Conservation (phyloP, 306 rosid species). For the Cucumis sativus region Cucumber_9930_V3 NC_026656.2:14182001-14182500, state of each 20-base stretch:
- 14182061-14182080: neutral
- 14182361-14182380: conserved; percentile 83
- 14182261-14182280: neutral
- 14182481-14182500: conserved; percentile 82
- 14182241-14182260: neutral
- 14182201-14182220: neutral
- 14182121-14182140: neutral
- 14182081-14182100: neutral
- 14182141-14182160: conserved; percentile 5
- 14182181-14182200: neutral
- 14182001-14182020: neutral
- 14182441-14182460: conserved; percentile 34
- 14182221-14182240: neutral
- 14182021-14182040: neutral
- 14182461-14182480: conserved; percentile 85
- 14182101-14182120: neutral
- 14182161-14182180: neutral
- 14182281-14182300: neutral
- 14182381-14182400: conserved; percentile 66
- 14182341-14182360: conserved; percentile 92
- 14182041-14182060: neutral
- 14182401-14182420: conserved; percentile 51
- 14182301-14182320: neutral
- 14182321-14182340: conserved; percentile 25
- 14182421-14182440: conserved; percentile 40